phyloP scores from a whole-genome alignment of 148 eudicot species.

The Rhododendron molle region DNA sequence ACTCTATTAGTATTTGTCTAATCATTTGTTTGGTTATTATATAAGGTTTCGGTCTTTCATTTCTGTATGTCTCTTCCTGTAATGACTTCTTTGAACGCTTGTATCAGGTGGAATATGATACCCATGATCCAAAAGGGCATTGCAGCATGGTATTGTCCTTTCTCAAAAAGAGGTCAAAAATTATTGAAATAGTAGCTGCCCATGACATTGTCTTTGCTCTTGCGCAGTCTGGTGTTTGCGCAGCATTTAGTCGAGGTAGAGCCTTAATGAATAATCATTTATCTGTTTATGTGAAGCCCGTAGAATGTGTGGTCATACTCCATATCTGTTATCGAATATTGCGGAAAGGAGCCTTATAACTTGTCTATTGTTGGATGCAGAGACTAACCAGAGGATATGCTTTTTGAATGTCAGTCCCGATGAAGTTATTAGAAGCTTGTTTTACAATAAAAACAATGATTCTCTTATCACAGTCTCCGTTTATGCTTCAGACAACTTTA shows the following conservation, averaged over 20 bases:
- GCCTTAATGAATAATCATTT: not conserved
- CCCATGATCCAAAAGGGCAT: constrained; percentile 95
- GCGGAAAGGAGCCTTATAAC: not conserved
- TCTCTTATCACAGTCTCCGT: constrained; percentile 96
- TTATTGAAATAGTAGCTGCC: constrained; percentile 94
- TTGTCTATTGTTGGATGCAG: constrained; percentile 44
- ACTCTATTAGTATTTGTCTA: not conserved
- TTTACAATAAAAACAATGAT: constrained; percentile 95
- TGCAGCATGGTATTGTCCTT: constrained; percentile 68
- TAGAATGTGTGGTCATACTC: not conserved
- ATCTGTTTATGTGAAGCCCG: not conserved
- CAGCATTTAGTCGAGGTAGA: constrained; percentile 93
- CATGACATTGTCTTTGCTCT: constrained; percentile 95
- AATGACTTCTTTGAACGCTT: constrained; percentile 10
- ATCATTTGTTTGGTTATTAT: not conserved
- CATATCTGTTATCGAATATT: not conserved
- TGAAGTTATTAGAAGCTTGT: constrained; percentile 93
- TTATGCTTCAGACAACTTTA: constrained; percentile 90
- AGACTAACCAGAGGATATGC: constrained; percentile 89
- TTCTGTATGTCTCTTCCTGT: not conserved
- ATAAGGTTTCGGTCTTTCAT: not conserved
- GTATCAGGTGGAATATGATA: constrained; percentile 88
- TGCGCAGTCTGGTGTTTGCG: constrained; percentile 93
- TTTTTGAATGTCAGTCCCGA: constrained; percentile 82
- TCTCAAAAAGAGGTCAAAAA: constrained; percentile 74